Evolutionary conservation across 2,329 filamentous ascomycete species (phyloP), one percentile per base, ranked within the genome.

Genomic region (Dendrostoma leiphaemia): DNA sequence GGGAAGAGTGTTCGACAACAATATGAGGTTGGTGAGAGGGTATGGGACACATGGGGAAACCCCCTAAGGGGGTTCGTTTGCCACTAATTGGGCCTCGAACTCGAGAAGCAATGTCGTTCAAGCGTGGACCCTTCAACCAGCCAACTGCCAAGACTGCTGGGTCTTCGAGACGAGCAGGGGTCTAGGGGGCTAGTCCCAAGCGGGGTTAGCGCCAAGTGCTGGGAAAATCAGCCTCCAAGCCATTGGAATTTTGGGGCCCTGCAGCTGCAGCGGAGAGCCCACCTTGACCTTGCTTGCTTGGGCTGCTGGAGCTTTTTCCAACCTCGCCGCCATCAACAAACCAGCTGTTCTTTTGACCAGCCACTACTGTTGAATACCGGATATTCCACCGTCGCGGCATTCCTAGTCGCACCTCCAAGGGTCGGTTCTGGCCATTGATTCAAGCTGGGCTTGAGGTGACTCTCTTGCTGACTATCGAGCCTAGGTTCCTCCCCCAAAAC

Each of bases 401-500:
- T 26, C n/a, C 17, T 13, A 31, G 35, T 54, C 47, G 47, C 47
- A 35, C 29, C 34, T 6, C 37, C 31, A 34, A 57, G 47, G 51
- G 47, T 48, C 23, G 48, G 23, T 21, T 44, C 23, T 17, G 23
- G 29, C n/a, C 28, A 29, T 3, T 6, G 35, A 31, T 34, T 6
- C 62, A 83, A 58, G 57, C 94, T 94, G 90, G 93, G 93, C 87
- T 89, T 89, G 69, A 89, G 93, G 71, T 87, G 79, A 71, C 93
- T 8, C 6, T 41, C 21, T 43, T 43, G 40, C 37, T 46, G 43
- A 92, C 73, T 84, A 85, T 85, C 88, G 64, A 83, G 89, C 83
- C 89, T 89, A 90, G 77, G 32, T 57, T 64, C 60, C 59, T 64
- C 64, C 63, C 61, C 55, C 38, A 51, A n/a, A n/a, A 44, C 28